These are phyloP conservation scores for Senna siamea DNA, from an alignment of 306 rosid species.

Conservation along the genomic window DNA sequence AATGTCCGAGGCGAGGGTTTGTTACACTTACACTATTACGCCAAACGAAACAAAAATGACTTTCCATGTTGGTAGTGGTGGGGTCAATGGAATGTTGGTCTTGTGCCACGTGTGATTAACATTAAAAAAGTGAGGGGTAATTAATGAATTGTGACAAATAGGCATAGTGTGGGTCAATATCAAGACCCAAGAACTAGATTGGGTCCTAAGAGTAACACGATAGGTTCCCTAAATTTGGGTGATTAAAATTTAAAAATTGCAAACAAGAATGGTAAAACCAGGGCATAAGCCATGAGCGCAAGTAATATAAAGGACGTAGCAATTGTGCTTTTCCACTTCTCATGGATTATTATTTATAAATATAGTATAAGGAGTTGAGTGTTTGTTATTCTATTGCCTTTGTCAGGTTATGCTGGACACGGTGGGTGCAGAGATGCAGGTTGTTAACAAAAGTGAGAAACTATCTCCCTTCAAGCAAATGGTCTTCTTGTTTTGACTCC, in stretches of 20 bases:
- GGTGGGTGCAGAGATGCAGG: slow-evolving; percentile 89
- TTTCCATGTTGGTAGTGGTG: too few species aligned
- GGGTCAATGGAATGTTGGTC: too few species aligned
- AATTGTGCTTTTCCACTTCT: background rate
- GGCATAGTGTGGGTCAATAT: background rate
- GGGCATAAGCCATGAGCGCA: too few species aligned
- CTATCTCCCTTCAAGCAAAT: slow-evolving; percentile 59
- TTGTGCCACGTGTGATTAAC: too few species aligned
- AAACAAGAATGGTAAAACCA: too few species aligned
- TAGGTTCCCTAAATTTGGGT: background rate
- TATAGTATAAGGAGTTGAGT: slow-evolving; percentile 17
- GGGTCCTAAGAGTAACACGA: background rate
- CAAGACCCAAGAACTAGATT: too few species aligned
- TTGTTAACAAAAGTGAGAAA: slow-evolving; percentile 64
- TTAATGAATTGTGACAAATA: background rate
- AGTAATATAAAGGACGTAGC: too few species aligned
- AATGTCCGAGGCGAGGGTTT: too few species aligned
- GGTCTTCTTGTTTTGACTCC: slow-evolving; percentile 78
- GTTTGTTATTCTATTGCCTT: slow-evolving; percentile 23
- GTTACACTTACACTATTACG: too few species aligned
- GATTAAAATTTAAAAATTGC: background rate
- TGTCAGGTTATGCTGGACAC: slow-evolving; percentile 88
- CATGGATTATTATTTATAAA: background rate
- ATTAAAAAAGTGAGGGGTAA: too few species aligned
- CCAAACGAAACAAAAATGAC: too few species aligned